Evolutionary conservation across 2,329 filamentous ascomycete genomes (phyloP), one percentile per base, ranked within the genome.

Genomic region (Pestalotiopsis sp.): DNA sequence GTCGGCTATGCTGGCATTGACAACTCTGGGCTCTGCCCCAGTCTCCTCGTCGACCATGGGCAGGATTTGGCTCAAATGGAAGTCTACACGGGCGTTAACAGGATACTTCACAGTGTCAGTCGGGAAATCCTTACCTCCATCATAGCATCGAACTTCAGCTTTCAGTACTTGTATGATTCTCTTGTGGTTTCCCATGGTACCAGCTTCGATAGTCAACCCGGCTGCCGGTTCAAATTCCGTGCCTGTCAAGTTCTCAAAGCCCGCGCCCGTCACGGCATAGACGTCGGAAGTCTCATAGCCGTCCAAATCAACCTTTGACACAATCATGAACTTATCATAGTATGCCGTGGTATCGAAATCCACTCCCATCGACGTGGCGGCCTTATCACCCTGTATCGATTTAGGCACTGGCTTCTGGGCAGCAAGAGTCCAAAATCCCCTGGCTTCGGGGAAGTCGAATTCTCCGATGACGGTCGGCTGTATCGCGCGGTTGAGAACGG

Each of bases 201-300:
- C 93, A 20, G 96, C 92, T 73, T 97, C 92, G 61, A 98, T 86
- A 0, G 96, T 98, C 40, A 91, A 89, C 31, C 95, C 96, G 71
- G 95, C 93, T 60, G 93, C 93, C 4, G 92, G 90, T 70, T 99
- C 97, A 77, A 98, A 98, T 75, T 99, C 96, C 0, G 94, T 94
- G 52, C 92, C 93, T 45, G 89, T 89, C 7, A 95, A 86, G 52
- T 92, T 89, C 77, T 94, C 91, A 69, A 97, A 90, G 3, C 90
- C 90, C 38, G 90, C 89, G 1, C 88, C 89, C n/a, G 91, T 92
- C 52, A 95, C 84, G 56, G 89, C 87, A 75, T 95, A 95, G 2
- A 97, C 91, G 67, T 93, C 90, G 0, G 93, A 95, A 58, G 90
- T 91, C 79, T 95, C 93, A 68, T 89, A 91, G 1, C 90, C 91